Evolutionary conservation across 768 basidiomycete genomes (phyloP).

Genomic region (Suillus paluster): DNA sequence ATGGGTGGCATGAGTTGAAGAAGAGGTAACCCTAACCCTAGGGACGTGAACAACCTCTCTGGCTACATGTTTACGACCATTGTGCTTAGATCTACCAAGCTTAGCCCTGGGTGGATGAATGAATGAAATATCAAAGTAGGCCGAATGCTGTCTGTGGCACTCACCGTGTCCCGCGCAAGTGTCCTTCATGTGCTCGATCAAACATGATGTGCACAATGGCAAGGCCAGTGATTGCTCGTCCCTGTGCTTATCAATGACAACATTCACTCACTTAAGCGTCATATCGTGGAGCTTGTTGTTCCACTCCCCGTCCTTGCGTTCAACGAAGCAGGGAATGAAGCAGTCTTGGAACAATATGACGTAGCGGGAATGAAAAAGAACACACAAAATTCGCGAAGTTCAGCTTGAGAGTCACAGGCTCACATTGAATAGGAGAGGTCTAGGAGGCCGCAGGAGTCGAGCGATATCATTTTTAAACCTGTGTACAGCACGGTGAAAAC

Average conservation of each 20-base stretch:
- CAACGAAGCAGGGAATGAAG: neutral
- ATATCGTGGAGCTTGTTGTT: neutral
- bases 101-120: neutral
- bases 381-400: neutral
- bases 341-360: neutral
- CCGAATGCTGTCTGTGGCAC: neutral
- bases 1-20: constrained; percentile 32
- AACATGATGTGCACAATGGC: too few species aligned
- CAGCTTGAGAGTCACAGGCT: too few species aligned
- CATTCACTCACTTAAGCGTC: neutral
- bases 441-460: too few species aligned
- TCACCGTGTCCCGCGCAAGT: neutral
- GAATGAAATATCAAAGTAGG: neutral
- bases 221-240: too few species aligned
- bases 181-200: too few species aligned
- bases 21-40: constrained; percentile 16
- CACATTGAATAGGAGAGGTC: too few species aligned
- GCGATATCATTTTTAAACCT: too few species aligned
- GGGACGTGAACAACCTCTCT: neutral
- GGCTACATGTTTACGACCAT: neutral
- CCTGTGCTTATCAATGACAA: neutral
- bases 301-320: neutral
- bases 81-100: neutral
- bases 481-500: too few species aligned
- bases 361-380: neutral